Conservation (phyloP, 352 stramenopile genomes). For the Globisporangium recalcitrans region DNA sequence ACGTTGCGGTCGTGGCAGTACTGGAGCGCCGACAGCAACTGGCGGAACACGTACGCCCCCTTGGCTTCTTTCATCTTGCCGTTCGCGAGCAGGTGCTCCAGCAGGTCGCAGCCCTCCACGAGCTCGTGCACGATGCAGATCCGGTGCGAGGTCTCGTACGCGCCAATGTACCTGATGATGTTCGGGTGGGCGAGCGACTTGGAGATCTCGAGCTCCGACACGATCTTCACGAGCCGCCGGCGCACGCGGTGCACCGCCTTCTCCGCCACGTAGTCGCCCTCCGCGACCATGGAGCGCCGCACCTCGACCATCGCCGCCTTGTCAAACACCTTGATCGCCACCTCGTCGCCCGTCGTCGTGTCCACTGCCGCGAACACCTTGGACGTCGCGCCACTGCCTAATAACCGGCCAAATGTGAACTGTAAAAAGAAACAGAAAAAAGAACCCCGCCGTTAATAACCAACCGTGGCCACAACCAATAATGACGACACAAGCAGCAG, state of each 20-base stretch:
- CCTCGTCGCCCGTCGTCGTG: conserved; percentile 31
- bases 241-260: conserved; percentile 69
- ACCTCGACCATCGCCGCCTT: conserved; percentile 78
- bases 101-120: conserved; percentile 62
- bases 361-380: conserved; percentile 72
- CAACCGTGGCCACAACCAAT: no score
- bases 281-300: conserved; percentile 68
- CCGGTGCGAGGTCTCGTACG: conserved; percentile 74
- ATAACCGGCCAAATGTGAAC: conserved; percentile 53
- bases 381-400: conserved; percentile 68
- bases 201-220: conserved; percentile 81
- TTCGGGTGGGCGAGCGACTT: conserved; percentile 68
- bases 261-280: conserved; percentile 49
- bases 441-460: background rate
- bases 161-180: conserved; percentile 70
- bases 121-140: conserved; percentile 79
- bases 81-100: conserved; percentile 66
- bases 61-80: conserved; percentile 67
- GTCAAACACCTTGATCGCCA: conserved; percentile 83
- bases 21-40: conserved; percentile 91
- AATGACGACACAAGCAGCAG: background rate
- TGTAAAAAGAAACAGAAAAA: conserved; percentile 15
- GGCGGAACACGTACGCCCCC: conserved; percentile 48
- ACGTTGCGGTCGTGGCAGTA: conserved; percentile 90
- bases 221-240: conserved; percentile 67